Percentiles rank a stretch among this genome's conserved stretches.
These are phyloP conservation scores for Neohortaea acidophila DNA, from an alignment of 495 filamentous ascomycete species.

Conservation along the genomic window DNA sequence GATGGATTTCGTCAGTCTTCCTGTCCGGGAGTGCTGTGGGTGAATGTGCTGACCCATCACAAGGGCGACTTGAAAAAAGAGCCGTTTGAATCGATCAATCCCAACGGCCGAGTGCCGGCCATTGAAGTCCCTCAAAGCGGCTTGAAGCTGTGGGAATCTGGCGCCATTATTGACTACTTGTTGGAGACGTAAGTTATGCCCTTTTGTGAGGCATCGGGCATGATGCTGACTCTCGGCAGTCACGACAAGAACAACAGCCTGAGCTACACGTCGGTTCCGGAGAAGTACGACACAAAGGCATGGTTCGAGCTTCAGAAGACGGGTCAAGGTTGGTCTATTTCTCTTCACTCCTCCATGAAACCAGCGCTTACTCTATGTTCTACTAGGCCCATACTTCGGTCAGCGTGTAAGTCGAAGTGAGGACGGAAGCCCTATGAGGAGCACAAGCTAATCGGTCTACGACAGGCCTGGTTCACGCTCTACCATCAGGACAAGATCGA, in stretches of 20 bases:
- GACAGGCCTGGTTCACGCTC: constrained; percentile 29
- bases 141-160: constrained; percentile 41
- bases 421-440: too few relatives aligned
- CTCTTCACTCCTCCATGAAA: not conserved
- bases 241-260: constrained; percentile 7
- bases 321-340: constrained; percentile 27
- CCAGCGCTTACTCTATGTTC: not conserved
- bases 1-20: constrained; percentile 30
- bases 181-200: constrained; percentile 18
- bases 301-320: constrained; percentile 34
- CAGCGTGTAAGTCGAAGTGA: too few relatives aligned
- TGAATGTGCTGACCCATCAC: too few relatives aligned
- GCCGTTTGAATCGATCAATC: constrained; percentile 44
- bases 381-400: constrained; percentile 31
- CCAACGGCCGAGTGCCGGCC: constrained; percentile 53
- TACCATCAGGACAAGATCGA: constrained; percentile 27
- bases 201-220: too few relatives aligned
- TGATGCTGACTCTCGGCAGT: too few relatives aligned
- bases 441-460: too few relatives aligned
- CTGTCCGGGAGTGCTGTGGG: too few relatives aligned
- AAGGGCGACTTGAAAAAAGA: constrained; percentile 40
- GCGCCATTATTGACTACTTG: constrained; percentile 20
- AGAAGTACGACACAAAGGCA: constrained; percentile 12
- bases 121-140: constrained; percentile 55
- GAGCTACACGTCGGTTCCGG: constrained; percentile 3